These are phyloP conservation scores for Ophiorrhiza pumila DNA, from an alignment of 257 asterid genomes.

Conservation along the genomic window DNA sequence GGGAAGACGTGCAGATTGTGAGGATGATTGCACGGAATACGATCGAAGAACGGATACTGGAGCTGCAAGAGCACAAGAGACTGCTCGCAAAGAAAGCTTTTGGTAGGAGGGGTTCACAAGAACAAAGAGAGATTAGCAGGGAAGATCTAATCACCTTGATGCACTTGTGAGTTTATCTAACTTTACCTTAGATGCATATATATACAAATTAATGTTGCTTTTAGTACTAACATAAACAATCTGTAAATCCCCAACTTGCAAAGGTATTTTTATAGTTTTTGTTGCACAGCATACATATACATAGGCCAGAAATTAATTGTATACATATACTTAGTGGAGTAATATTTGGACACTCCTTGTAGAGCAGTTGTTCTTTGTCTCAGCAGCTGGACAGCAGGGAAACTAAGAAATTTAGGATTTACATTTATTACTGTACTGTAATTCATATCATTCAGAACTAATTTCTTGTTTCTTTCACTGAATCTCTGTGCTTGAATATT, in stretches of 20 bases:
- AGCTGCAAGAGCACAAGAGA: conserved; percentile 71
- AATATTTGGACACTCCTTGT: not conserved
- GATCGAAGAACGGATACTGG: conserved; percentile 70
- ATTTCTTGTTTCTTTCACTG: too few relatives aligned
- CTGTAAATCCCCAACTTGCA: not conserved
- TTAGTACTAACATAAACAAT: not conserved
- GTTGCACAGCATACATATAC: not conserved
- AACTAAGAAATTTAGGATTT: too few relatives aligned
- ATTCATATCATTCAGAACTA: too few relatives aligned
- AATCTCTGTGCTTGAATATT: too few relatives aligned
- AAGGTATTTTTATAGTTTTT: not conserved
- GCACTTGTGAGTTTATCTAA: conserved; percentile 39
- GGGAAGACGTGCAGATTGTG: conserved; percentile 62
- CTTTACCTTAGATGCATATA: not conserved
- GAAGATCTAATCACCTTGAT: conserved; percentile 69
- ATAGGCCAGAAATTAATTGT: too few relatives aligned
- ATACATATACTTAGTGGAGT: too few relatives aligned
- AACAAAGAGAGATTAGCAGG: conserved; percentile 49
- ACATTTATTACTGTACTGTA: too few relatives aligned
- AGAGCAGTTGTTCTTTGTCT: not conserved
- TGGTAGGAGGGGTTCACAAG: conserved; percentile 41
- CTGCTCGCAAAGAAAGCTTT: conserved; percentile 66
- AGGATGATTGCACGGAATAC: conserved; percentile 72
- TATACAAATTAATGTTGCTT: not conserved
- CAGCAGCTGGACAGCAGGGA: too few relatives aligned